A percentile compares a stretch with the other conserved stretches of the same genome.
Conservation (phyloP, 495 filamentous ascomycete species). For the Umbilicaria muhlenbergii region DNA sequence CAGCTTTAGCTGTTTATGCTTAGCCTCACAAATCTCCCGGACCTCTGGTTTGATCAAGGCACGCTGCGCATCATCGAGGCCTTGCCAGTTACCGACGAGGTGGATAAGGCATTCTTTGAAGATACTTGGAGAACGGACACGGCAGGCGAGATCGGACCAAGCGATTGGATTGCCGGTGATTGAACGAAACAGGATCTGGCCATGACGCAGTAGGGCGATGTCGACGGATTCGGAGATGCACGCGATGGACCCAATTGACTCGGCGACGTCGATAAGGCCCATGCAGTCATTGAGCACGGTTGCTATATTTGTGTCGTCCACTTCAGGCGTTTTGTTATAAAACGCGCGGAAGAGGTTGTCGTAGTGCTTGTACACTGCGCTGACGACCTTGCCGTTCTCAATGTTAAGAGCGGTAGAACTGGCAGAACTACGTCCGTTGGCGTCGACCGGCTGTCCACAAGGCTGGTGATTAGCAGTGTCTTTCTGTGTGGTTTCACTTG, state of each 20-base stretch:
- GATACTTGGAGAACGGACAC: slow-evolving; percentile 25
- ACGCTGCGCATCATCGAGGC: slow-evolving; percentile 42
- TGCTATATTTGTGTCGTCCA: slow-evolving; percentile 15
- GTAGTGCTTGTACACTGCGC: slow-evolving; percentile 11
- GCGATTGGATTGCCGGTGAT: slow-evolving; percentile 21
- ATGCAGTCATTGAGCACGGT: slow-evolving; percentile 15
- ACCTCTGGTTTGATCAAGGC: background rate
- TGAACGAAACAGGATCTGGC: slow-evolving; percentile 22
- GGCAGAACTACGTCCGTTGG: background rate
- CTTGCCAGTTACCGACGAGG: slow-evolving; percentile 77
- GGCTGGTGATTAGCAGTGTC: background rate
- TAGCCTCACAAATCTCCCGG: slow-evolving; percentile 4
- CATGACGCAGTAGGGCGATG: slow-evolving; percentile 22
- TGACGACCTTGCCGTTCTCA: slow-evolving; percentile 13
- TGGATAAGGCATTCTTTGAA: slow-evolving; percentile 64
- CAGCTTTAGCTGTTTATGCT: slow-evolving; percentile 13
- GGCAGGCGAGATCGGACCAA: slow-evolving; percentile 26
- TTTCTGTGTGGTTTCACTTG: slow-evolving; percentile 2
- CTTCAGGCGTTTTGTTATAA: slow-evolving; percentile 18
- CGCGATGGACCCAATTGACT: slow-evolving; percentile 20
- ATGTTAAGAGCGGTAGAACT: slow-evolving; percentile 1
- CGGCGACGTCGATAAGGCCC: slow-evolving; percentile 25
- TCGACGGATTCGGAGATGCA: slow-evolving; percentile 25
- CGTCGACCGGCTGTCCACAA: background rate
- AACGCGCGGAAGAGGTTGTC: slow-evolving; percentile 26